Evolutionary conservation across 805 yeast genomes (phyloP).

Genomic region (Metschnikowia orientalis): DNA sequence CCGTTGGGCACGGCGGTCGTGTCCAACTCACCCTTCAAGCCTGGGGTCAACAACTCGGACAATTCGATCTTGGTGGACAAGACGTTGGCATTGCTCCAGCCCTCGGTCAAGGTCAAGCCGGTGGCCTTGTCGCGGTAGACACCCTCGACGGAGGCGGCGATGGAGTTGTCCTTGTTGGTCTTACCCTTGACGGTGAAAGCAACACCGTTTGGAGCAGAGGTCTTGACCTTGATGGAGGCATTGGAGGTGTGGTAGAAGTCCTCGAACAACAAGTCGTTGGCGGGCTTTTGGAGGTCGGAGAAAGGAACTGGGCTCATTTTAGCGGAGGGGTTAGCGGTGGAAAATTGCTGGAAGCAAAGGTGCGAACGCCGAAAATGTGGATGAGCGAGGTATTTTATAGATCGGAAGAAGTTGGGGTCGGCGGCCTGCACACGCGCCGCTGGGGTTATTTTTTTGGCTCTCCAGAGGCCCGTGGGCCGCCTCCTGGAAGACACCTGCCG

Average conservation of each 20-base stretch:
- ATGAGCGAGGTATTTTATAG: conserved; percentile 13
- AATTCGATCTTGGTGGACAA: conserved; percentile 91
- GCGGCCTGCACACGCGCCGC: conserved; percentile 15
- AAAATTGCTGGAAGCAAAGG: conserved; percentile 4
- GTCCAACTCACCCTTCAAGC: conserved; percentile 87
- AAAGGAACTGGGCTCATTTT: conserved; percentile 71
- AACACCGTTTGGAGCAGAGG: conserved; percentile 95
- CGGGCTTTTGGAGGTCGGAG: conserved; percentile 87
- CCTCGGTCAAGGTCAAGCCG: conserved; percentile 92
- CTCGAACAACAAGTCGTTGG: conserved; percentile 83
- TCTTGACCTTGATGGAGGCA: conserved; percentile 83
- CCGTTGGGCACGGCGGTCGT: conserved; percentile 84
- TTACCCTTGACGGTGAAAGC: conserved; percentile 92
- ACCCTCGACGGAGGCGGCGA: conserved; percentile 86
- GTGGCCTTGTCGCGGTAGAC: conserved; percentile 89
- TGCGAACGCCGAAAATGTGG: conserved; percentile 13
- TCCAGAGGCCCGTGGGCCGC: conserved; percentile 1
- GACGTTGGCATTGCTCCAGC: conserved; percentile 94
- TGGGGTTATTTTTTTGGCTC: conserved; percentile 9
- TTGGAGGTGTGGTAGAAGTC: conserved; percentile 93
- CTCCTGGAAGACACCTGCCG: too few relatives aligned
- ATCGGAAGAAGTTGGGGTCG: conserved; percentile 9
- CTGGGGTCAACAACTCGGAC: conserved; percentile 87
- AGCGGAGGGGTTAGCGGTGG: conserved; percentile 2
- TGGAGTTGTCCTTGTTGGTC: conserved; percentile 71